Evolutionary conservation across 805 yeast species (phyloP).

Genomic region (Metschnikowia aberdeeniae): DNA sequence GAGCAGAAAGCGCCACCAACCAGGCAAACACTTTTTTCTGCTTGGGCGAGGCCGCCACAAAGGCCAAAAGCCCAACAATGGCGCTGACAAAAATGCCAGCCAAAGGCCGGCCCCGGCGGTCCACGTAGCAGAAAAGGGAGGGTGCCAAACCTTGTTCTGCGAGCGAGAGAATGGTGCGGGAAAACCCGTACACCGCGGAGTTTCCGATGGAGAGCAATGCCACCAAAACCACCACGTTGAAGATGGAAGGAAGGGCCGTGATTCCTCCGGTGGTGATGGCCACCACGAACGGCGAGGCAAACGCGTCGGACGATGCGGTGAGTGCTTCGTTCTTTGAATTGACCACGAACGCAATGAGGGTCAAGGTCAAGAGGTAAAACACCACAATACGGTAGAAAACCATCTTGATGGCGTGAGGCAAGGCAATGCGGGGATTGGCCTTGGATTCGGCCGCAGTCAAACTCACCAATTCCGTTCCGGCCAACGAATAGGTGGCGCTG

Average conservation of each 20-base stretch:
- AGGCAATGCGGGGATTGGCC: slow-evolving; percentile 34
- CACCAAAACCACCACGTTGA: slow-evolving; percentile 40
- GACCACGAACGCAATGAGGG: slow-evolving; percentile 38
- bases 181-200: slow-evolving; percentile 42
- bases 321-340: slow-evolving; percentile 28
- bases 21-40: slow-evolving; percentile 35
- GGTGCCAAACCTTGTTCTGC: slow-evolving; percentile 42
- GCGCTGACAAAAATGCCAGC: slow-evolving; percentile 33
- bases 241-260: slow-evolving; percentile 39
- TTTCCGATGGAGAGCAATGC: slow-evolving; percentile 41
- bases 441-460: slow-evolving; percentile 35
- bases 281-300: slow-evolving; percentile 41
- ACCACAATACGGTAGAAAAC: slow-evolving; percentile 40
- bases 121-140: slow-evolving; percentile 30
- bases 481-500: slow-evolving; percentile 40
- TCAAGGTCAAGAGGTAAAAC: slow-evolving; percentile 39
- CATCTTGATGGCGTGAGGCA: slow-evolving; percentile 41
- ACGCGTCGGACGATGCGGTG: slow-evolving; percentile 24
- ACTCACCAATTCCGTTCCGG: slow-evolving; percentile 41
- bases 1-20: slow-evolving; percentile 41
- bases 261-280: slow-evolving; percentile 41
- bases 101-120: slow-evolving; percentile 38
- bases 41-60: slow-evolving; percentile 39
- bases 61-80: slow-evolving; percentile 34
- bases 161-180: slow-evolving; percentile 38